Evolutionary conservation across 805 yeast species (phyloP), one percentile per base, ranked within the genome.

Genomic region (Lachancea sp.): DNA sequence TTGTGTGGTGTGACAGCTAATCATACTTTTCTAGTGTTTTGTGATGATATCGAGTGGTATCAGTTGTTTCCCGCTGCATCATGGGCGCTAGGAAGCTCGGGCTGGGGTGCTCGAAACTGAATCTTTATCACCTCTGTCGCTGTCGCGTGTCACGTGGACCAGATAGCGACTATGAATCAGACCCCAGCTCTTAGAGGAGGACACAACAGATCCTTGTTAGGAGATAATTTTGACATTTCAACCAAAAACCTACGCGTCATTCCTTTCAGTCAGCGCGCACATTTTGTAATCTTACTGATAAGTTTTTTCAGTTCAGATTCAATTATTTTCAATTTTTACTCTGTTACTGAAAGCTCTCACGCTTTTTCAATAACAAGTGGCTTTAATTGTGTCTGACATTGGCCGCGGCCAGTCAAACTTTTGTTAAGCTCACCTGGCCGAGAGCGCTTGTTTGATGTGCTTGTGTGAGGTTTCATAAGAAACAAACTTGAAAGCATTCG

Each of bases 401-500:
- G 38, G 85, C 95, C 2, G 85, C 86, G 26, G 77, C 91, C 11
- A 85, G 95, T 62, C 96, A 96, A 25, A 89, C 96, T 8, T 89
- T 96, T 0, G 95, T 89, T 16, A 79, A 96, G 89, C 96, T 5
- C 74, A 80, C 43, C 76, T 76, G 47, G 95, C 96, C 0, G 80
- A 82, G 52, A 96, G 96, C 8, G 86, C 88, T 63, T 90, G 79
- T 52, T 66, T 83, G 15, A 66, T 88, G 43, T 82, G 95, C 16
- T 68, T 87, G 6, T 82, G 93, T 60, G 95, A 87, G 61, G 96
- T 89, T 79, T 88, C 47, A 73, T 88, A 29, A 96, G 96, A 1
- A 89, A 89, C 58, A 58, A n/a, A 88, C 39, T 57, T 87, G 36
- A 96, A 96, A 2, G 93, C 93, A 0, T 89, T 89, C 56, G 72